Evolutionary conservation across 768 basidiomycete species (phyloP), one percentile per base, ranked within the genome.

Genomic region (Lenzites betulinus): DNA sequence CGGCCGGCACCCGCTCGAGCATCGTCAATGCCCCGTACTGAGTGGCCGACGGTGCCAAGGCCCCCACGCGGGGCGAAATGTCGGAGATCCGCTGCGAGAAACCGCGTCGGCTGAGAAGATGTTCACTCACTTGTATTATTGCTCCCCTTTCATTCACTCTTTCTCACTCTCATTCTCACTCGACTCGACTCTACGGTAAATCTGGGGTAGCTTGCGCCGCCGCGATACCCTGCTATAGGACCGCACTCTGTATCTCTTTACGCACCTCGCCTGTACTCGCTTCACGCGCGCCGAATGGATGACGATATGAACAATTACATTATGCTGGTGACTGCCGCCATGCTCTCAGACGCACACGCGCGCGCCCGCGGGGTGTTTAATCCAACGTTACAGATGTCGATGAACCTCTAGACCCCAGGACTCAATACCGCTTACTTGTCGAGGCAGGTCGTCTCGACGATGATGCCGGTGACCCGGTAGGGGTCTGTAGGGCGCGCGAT

Each of bases 391-490:
- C 41, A 57, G 15, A 51, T 51, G 53, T n/a, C n/a, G n/a, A n/a
- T 56, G 58, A 41, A 50, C 58, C 51, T 48, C 63, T 64, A 54
- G 49, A 39, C 61, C 54, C 49, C 48, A 48, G 43, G 36, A 42
- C 39, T 50, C 46, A 49, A 36, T 26, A 41, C 30, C 48, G 30
- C 64, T 41, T 80, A 89, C 73, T 82, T 79, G 73, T 85, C 81
- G 67, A 91, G 80, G 70, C 87, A 64, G 58, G 92, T 94, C 57
- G 95, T 96, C 81, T 95, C 93, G 58, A 93, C 87, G 62, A 94
- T 86, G 74, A 92, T 92, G 68, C 82, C 75, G 26, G 93, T 96
- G 63, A 99, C 96, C 61, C 92, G 91, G 77, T 99, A 99, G 30
- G 97, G 93, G 76, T 98, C 92, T 93, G 51, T 41, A 51, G 35